Conservation (phyloP, 2,329 filamentous ascomycete genomes). For the Aspergillus niger region DNA sequence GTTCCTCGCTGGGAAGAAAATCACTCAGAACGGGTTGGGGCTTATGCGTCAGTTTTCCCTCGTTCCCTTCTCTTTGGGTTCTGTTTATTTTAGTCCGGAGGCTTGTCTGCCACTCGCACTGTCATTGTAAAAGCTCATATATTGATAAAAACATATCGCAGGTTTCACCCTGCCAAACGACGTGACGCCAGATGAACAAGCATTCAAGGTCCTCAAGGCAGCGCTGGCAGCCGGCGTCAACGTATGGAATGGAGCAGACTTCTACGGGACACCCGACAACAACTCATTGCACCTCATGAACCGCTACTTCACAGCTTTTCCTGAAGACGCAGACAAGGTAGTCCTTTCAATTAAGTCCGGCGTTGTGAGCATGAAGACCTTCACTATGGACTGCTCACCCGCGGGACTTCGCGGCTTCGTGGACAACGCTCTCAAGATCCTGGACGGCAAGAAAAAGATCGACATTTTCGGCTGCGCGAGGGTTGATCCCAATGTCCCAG, state of each 20-base stretch:
- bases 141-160: background rate
- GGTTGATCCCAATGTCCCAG: constrained; percentile 52
- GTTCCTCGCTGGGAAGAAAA: constrained; percentile 24
- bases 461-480: constrained; percentile 61
- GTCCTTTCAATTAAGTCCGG: constrained; percentile 33
- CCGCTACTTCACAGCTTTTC: constrained; percentile 30
- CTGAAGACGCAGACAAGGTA: constrained; percentile 31
- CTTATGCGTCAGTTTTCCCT: constrained; percentile 28
- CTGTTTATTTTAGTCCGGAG: too few relatives aligned
- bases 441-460: constrained; percentile 56
- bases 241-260: constrained; percentile 35
- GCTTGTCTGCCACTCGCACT: too few relatives aligned
- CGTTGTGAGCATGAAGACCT: constrained; percentile 31
- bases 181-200: constrained; percentile 2
- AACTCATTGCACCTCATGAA: constrained; percentile 34
- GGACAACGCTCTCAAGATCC: constrained; percentile 53
- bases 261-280: constrained; percentile 35
- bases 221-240: constrained; percentile 14
- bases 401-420: constrained; percentile 56
- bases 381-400: constrained; percentile 51
- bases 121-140: too few relatives aligned
- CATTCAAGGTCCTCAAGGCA: constrained; percentile 49
- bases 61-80: background rate
- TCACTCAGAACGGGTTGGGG: constrained; percentile 28
- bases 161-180: background rate